Conservation (phyloP, 805 yeast species). For the Myxozyma sirexii region DNA sequence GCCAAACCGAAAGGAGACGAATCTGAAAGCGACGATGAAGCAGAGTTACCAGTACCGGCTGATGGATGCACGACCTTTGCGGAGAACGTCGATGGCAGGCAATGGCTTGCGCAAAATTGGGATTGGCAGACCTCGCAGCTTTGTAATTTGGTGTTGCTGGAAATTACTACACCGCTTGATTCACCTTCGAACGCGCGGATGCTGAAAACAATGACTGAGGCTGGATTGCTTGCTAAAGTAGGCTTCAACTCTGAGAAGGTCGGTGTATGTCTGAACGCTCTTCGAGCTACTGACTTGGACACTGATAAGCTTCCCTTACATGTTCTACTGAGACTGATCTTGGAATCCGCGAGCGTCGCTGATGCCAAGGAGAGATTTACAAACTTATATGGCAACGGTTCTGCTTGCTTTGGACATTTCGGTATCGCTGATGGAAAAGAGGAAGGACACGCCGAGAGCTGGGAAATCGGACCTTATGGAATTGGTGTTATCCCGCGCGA, state of each 20-base stretch:
- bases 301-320: constrained; percentile 45
- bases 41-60: constrained; percentile 28
- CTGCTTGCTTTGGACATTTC: constrained; percentile 33
- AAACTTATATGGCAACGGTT: constrained; percentile 20
- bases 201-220: constrained; percentile 43
- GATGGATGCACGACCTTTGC: constrained; percentile 49
- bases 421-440: constrained; percentile 31
- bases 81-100: constrained; percentile 35
- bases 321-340: constrained; percentile 43
- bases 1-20: constrained; percentile 23
- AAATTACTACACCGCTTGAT: constrained; percentile 33
- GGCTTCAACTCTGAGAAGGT: constrained; percentile 44
- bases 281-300: constrained; percentile 41
- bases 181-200: constrained; percentile 29
- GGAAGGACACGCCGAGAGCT: constrained; percentile 24
- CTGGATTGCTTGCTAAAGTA: constrained; percentile 45
- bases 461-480: constrained; percentile 34
- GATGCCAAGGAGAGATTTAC: constrained; percentile 34
- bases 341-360: constrained; percentile 38
- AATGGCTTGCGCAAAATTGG: constrained; percentile 47
- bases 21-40: constrained; percentile 9
- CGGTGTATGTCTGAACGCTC: constrained; percentile 43
- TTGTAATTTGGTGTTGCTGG: constrained; percentile 39
- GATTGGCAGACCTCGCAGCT: constrained; percentile 46
- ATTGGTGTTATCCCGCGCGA: constrained; percentile 18